Evolutionary conservation across 352 stramenopile genomes (phyloP).

Genomic region (Pythium angustatum): DNA sequence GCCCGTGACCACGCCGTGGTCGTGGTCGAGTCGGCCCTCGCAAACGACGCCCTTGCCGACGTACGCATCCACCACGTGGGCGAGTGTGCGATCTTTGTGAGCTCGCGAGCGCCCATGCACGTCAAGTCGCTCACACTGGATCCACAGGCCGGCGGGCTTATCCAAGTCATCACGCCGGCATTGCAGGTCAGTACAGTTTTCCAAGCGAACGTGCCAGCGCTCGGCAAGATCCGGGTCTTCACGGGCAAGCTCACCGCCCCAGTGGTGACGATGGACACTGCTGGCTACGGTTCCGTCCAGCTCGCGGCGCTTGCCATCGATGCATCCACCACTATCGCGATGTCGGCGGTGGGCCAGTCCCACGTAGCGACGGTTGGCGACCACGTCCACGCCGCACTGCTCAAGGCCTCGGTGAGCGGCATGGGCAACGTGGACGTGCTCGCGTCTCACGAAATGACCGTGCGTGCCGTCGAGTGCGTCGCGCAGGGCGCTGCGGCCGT

Average conservation of each 20-base stretch:
- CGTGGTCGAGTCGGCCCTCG: constrained; percentile 6
- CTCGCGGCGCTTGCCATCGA: background rate
- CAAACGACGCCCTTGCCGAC: constrained; percentile 10
- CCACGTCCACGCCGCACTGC: background rate
- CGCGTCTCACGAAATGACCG: background rate
- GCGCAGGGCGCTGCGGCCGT: constrained; percentile 1
- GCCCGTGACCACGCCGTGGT: constrained; percentile 4
- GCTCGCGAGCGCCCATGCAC: background rate
- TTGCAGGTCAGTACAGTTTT: background rate
- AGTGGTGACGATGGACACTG: constrained; percentile 2
- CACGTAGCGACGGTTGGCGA: constrained; percentile 9
- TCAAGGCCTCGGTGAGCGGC: background rate
- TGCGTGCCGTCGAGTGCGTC: background rate
- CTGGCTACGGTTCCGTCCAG: constrained; percentile 12
- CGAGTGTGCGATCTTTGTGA: constrained; percentile 20
- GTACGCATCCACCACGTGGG: constrained; percentile 15
- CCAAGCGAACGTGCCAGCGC: background rate
- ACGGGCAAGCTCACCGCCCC: constrained; percentile 4
- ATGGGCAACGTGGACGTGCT: background rate
- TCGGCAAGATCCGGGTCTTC: constrained; percentile 3
- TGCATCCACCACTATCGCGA: background rate
- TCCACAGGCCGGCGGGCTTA: constrained; percentile 12
- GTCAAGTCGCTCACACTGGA: constrained; percentile 14
- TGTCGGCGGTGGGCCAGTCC: background rate
- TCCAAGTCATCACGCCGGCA: constrained; percentile 14